Conservation (phyloP, 352 stramenopile species). For the Thalassiosira sp. region DNA sequence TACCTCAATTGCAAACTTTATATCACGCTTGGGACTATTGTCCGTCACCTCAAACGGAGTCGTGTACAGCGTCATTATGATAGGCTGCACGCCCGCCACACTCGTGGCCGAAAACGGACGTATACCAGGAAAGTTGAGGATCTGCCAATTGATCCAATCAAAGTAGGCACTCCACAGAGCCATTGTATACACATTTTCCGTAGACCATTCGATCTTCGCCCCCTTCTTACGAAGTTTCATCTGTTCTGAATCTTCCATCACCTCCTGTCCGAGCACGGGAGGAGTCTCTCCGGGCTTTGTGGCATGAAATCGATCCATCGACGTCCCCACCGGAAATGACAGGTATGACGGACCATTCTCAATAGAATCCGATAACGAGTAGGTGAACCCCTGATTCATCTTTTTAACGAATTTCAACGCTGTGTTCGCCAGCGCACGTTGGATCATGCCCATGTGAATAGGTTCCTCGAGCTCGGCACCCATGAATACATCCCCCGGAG, state of each 20-base stretch:
- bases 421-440: conserved; percentile 70
- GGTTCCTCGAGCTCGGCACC: conserved; percentile 71
- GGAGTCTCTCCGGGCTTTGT: conserved; percentile 64
- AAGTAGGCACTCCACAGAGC: conserved; percentile 77
- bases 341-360: conserved; percentile 59
- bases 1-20: conserved; percentile 61
- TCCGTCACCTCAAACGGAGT: conserved; percentile 35
- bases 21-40: conserved; percentile 19
- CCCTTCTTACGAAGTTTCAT: conserved; percentile 69
- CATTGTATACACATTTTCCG: conserved; percentile 75
- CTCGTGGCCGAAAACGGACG: conserved; percentile 67
- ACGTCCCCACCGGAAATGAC: conserved; percentile 71
- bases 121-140: conserved; percentile 79
- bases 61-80: conserved; percentile 74
- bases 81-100: conserved; percentile 62
- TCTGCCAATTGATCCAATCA: conserved; percentile 77
- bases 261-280: conserved; percentile 59
- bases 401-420: conserved; percentile 79
- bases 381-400: conserved; percentile 64
- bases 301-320: conserved; percentile 72
- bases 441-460: conserved; percentile 79
- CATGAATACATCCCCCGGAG: conserved; percentile 62
- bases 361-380: conserved; percentile 35
- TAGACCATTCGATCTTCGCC: conserved; percentile 64
- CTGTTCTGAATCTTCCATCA: conserved; percentile 64